Conservation (phyloP, 176 grass and related monocot species). For the Tuctoria greenei region DNA sequence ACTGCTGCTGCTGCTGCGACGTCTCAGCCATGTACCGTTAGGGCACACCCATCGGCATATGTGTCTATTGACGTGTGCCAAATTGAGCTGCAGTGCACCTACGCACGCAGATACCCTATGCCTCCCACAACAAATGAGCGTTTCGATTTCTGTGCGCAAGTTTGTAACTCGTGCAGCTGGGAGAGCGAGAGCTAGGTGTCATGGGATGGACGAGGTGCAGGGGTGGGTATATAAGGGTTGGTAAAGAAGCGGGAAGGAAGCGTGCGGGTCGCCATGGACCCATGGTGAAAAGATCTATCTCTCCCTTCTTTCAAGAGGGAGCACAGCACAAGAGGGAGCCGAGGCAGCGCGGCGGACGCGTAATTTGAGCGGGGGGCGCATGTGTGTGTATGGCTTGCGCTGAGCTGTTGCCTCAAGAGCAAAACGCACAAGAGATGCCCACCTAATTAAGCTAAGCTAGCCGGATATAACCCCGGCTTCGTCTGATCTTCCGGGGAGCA, state of each 20-base stretch:
- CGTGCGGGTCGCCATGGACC: slow-evolving; percentile 52
- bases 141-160: neutral
- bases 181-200: slow-evolving; percentile 25
- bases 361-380: slow-evolving; percentile 40
- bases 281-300: neutral
- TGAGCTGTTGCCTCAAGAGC: slow-evolving; percentile 58
- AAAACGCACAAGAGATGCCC: slow-evolving; percentile 32
- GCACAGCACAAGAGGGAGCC: neutral
- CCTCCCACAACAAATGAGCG: neutral
- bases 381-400: slow-evolving; percentile 41
- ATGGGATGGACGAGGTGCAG: slow-evolving; percentile 21
- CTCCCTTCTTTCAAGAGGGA: neutral
- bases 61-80: slow-evolving; percentile 14
- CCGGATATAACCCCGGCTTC: slow-evolving; percentile 27
- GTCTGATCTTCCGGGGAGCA: slow-evolving; percentile 34
- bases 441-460: slow-evolving; percentile 21
- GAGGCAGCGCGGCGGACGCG: slow-evolving; percentile 39
- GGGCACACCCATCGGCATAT: slow-evolving; percentile 39
- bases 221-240: slow-evolving; percentile 54
- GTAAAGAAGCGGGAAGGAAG: slow-evolving; percentile 52
- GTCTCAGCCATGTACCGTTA: slow-evolving; percentile 53
- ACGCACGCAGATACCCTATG: neutral
- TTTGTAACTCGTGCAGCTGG: neutral
- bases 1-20: neutral
- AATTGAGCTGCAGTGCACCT: slow-evolving; percentile 38